Conservation (phyloP, 2,329 filamentous ascomycete genomes). For the Pleomassaria siparia region DNA sequence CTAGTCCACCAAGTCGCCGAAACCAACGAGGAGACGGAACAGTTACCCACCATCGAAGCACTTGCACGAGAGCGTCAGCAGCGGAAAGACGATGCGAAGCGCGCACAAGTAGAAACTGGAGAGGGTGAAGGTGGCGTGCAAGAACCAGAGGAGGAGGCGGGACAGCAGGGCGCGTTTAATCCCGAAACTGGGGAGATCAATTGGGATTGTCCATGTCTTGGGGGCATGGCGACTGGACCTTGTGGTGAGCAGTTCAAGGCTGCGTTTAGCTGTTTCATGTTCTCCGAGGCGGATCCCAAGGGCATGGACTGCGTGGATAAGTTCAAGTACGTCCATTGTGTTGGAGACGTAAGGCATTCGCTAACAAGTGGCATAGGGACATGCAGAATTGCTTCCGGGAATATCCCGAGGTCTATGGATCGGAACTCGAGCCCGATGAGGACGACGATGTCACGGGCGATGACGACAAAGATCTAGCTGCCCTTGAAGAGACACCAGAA, state of each 20-base stretch:
- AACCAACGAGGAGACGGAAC: conserved; percentile 34
- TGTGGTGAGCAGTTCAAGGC: conserved; percentile 94
- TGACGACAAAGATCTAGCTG: conserved; percentile 4
- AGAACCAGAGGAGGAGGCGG: conserved; percentile 76
- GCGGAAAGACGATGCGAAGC: conserved; percentile 22
- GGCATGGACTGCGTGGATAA: conserved; percentile 97
- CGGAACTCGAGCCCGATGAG: conserved; percentile 79
- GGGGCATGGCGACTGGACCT: conserved; percentile 94
- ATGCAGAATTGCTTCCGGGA: conserved; percentile 98
- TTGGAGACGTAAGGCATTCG: background rate
- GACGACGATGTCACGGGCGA: conserved; percentile 50
- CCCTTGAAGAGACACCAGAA: conserved; percentile 3
- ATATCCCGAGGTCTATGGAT: conserved; percentile 90
- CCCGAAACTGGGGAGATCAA: conserved; percentile 99
- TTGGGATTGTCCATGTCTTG: conserved; percentile 97
- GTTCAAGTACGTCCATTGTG: conserved; percentile 72
- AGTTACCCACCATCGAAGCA: conserved; percentile 48
- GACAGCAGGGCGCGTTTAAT: conserved; percentile 90
- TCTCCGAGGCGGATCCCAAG: conserved; percentile 90
- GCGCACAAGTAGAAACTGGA: conserved; percentile 2
- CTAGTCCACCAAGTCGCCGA: conserved; percentile 29
- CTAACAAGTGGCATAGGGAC: conserved; percentile 56
- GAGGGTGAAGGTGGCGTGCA: conserved; percentile 48
- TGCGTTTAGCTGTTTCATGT: conserved; percentile 99
- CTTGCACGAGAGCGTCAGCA: conserved; percentile 46